These are phyloP conservation scores for Trametes coccinea DNA, from an alignment of 768 basidiomycete genomes.

Conservation along the genomic window DNA sequence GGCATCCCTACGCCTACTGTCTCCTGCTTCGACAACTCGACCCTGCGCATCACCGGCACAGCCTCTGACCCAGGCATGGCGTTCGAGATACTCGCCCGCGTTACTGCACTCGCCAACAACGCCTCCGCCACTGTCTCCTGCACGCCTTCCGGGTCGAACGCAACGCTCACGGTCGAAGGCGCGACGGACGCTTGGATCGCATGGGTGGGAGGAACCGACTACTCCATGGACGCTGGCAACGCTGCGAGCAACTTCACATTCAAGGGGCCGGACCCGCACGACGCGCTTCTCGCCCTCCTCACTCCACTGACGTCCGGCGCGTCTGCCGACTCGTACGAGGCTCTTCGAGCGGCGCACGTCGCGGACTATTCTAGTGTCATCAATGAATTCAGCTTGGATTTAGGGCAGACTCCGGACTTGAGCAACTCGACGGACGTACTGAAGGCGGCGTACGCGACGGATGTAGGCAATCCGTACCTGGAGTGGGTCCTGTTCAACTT, in stretches of 20 bases:
- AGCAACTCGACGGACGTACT: constrained; percentile 58
- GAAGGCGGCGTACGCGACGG: constrained; percentile 50
- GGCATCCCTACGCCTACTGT: constrained; percentile 58
- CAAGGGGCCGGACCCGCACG: constrained; percentile 61
- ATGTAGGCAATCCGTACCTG: constrained; percentile 60
- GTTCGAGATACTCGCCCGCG: constrained; percentile 64
- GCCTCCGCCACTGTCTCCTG: constrained; percentile 35
- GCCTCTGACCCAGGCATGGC: constrained; percentile 60
- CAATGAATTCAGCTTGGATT: constrained; percentile 51
- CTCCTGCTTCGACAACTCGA: constrained; percentile 57
- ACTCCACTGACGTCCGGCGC: constrained; percentile 11
- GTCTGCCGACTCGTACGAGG: constrained; percentile 35
- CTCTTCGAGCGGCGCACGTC: constrained; percentile 49
- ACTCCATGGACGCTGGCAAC: constrained; percentile 61
- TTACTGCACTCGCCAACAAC: constrained; percentile 33
- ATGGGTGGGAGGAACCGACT: constrained; percentile 77
- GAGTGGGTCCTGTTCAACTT: constrained; percentile 78
- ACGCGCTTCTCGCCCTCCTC: constrained; percentile 41
- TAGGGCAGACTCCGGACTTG: constrained; percentile 60
- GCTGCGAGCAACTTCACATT: constrained; percentile 59
- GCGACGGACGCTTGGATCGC: constrained; percentile 61
- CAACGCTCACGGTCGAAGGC: constrained; percentile 47
- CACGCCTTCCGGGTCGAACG: constrained; percentile 30
- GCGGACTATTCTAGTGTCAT: constrained; percentile 48
- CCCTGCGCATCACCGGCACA: constrained; percentile 55